These are phyloP conservation scores for Trapa incisa DNA, from an alignment of 345 rosid genomes.

Conservation along the genomic window DNA sequence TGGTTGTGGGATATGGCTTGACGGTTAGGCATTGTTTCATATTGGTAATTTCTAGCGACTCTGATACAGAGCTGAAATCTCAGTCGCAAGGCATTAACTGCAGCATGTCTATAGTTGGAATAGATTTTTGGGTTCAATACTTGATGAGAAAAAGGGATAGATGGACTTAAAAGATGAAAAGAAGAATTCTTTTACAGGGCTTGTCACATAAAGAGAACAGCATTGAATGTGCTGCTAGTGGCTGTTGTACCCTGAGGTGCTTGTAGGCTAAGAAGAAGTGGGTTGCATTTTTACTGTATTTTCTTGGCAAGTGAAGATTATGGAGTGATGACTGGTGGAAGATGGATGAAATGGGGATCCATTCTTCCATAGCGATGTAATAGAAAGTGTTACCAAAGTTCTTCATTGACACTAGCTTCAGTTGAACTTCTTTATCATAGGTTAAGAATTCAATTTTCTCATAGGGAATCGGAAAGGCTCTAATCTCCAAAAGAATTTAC, in stretches of 20 bases:
- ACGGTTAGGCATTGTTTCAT: not conserved
- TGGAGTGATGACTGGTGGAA: not conserved
- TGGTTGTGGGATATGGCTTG: not conserved
- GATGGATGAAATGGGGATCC: not conserved
- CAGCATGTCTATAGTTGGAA: not conserved
- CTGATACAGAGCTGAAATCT: not conserved
- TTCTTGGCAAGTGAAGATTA: not conserved
- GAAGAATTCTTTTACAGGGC: not conserved
- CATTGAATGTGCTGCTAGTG: not conserved
- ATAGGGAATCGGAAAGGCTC: no score
- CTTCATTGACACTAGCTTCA: not conserved
- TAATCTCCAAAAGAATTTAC: not conserved
- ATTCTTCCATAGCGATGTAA: not conserved
- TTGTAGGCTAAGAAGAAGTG: not conserved
- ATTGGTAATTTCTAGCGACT: not conserved
- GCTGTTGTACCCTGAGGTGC: not conserved
- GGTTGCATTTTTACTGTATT: not conserved
- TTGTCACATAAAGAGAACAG: not conserved
- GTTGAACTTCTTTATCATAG: not conserved
- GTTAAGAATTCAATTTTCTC: not conserved
- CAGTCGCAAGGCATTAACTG: not conserved
- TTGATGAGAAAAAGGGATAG: slow-evolving; percentile 1
- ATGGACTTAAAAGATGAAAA: not conserved
- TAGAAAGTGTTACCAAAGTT: not conserved
- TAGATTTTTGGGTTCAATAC: not conserved